A percentile compares a stretch with the other conserved stretches of the same genome.
Conservation (phyloP, 352 stramenopile species). For the Chrysophaeum taylorii region DNA sequence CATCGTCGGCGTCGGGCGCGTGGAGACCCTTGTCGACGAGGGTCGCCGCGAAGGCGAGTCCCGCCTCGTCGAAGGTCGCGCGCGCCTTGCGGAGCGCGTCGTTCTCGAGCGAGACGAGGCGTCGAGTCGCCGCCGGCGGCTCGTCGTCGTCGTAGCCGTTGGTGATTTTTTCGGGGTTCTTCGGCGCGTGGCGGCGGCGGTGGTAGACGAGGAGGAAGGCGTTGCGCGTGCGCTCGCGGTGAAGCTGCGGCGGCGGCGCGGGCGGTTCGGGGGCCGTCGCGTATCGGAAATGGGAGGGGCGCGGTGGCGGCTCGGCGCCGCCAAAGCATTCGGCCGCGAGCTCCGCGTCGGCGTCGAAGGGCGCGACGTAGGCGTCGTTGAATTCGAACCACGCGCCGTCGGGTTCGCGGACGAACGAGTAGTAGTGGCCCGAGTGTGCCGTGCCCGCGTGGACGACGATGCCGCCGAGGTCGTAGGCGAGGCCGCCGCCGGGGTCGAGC, state of each 20-base stretch:
- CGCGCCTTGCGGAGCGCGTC: not conserved
- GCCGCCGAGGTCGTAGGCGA: conserved; percentile 67
- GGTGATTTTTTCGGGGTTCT: not conserved
- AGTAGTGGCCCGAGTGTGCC: conserved; percentile 81
- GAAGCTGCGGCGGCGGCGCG: not conserved
- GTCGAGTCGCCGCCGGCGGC: not conserved
- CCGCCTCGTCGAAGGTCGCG: not conserved
- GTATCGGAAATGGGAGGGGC: not conserved
- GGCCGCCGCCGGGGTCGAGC: not conserved
- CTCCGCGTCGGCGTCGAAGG: conserved; percentile 53
- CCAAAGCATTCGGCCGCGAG: conserved; percentile 75
- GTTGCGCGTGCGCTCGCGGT: conserved; percentile 37
- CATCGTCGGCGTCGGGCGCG: not conserved
- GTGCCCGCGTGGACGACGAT: conserved; percentile 81
- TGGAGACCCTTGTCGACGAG: not conserved
- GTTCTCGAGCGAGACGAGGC: conserved; percentile 16
- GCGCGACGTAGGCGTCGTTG: conserved; percentile 72
- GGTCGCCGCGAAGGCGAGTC: not conserved
- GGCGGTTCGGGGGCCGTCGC: not conserved
- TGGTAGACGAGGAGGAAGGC: conserved; percentile 50
- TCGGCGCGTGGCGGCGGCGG: not conserved
- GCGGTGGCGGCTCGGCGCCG: conserved; percentile 51
- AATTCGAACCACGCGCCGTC: conserved; percentile 68
- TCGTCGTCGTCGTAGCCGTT: not conserved
- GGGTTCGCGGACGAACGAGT: conserved; percentile 76